Percentiles rank a stretch among this genome's conserved stretches.
These are phyloP conservation scores for Diplotaxis tenuifolia DNA, from an alignment of 345 rosid genomes.

Conservation along the genomic window DNA sequence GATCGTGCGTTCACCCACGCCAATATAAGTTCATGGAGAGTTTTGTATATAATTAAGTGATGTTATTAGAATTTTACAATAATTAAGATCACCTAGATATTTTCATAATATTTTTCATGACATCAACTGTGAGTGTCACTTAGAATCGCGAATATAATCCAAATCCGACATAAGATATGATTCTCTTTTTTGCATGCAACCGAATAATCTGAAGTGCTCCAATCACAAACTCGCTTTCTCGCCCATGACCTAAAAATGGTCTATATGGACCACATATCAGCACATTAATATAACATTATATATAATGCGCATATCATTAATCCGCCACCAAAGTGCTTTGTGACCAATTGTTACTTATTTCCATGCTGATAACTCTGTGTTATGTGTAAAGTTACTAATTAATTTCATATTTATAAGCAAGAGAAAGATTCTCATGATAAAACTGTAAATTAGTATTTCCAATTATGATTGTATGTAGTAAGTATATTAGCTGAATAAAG, in stretches of 20 bases:
- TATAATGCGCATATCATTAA: constrained; percentile 18
- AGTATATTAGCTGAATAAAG: neutral
- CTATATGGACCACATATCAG: neutral
- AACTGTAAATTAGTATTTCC: neutral
- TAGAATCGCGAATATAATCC: constrained; percentile 35
- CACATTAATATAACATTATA: constrained; percentile 7
- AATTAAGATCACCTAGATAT: constrained; percentile 12
- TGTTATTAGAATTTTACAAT: neutral
- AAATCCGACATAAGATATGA: constrained; percentile 35
- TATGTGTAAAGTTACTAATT: constrained; percentile 26
- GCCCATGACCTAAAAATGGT: constrained; percentile 6
- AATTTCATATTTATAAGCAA: neutral
- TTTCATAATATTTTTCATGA: constrained; percentile 24
- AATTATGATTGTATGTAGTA: neutral
- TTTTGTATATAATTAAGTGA: neutral
- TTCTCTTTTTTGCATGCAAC: constrained; percentile 28
- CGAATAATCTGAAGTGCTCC: constrained; percentile 41
- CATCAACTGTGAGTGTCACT: constrained; percentile 32
- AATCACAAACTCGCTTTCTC: constrained; percentile 36
- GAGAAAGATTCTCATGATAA: constrained; percentile 3
- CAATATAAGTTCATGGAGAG: neutral
- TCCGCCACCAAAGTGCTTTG: constrained; percentile 14
- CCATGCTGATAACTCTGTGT: constrained; percentile 19
- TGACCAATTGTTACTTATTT: constrained; percentile 20
- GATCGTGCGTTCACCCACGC: neutral